Percentiles rank a stretch among this genome's conserved stretches.
phyloP scores from a whole-genome alignment of 768 basidiomycete genomes.

The Suillus subaureus region DNA sequence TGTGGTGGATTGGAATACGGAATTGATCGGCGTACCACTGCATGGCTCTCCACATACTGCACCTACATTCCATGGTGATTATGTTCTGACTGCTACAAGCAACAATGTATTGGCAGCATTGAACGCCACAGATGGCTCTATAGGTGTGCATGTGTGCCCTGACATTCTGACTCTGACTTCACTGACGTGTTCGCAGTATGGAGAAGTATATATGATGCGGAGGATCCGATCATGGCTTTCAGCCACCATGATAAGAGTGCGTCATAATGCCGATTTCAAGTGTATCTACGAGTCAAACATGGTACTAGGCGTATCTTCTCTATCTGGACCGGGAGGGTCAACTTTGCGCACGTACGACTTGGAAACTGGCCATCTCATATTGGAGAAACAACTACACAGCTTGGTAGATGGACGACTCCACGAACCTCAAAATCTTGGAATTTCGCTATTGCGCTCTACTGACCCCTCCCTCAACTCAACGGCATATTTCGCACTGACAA shows the following conservation, averaged over 20 bases:
- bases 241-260: conserved; percentile 58
- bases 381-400: conserved; percentile 65
- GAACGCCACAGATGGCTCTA: conserved; percentile 62
- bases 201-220: conserved; percentile 75
- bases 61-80: conserved; percentile 61
- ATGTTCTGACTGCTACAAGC: conserved; percentile 66
- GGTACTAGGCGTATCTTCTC: conserved; percentile 58
- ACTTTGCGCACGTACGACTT: conserved; percentile 70
- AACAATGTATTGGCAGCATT: conserved; percentile 82
- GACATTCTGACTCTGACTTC: conserved; percentile 9
- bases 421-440: conserved; percentile 59
- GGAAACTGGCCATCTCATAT: conserved; percentile 60
- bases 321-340: conserved; percentile 77
- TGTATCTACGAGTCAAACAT: conserved; percentile 4
- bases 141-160: conserved; percentile 52
- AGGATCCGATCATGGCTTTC: conserved; percentile 70
- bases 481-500: conserved; percentile 53
- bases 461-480: conserved; percentile 30
- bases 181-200: conserved; percentile 52
- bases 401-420: conserved; percentile 44
- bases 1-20: conserved; percentile 86
- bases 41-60: conserved; percentile 49
- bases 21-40: conserved; percentile 73
- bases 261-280: conserved; percentile 26
- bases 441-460: conserved; percentile 47